A percentile compares a stretch with the other conserved stretches of the same genome.
Evolutionary conservation across 2,329 filamentous ascomycete species (phyloP).

Genomic region (Trichoderma atrobrunneum): DNA sequence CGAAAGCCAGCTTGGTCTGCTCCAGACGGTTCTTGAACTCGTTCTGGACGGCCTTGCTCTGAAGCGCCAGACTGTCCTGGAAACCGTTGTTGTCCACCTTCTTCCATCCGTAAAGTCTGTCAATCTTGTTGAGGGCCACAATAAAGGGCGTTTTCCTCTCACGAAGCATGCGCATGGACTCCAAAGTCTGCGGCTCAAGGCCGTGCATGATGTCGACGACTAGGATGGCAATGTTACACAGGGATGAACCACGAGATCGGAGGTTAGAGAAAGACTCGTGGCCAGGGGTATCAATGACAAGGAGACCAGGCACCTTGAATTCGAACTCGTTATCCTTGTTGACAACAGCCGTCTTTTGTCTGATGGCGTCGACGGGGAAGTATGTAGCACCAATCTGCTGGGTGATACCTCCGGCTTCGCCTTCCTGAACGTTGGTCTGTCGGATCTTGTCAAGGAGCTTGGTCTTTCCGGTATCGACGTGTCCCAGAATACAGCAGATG

Average conservation of each 20-base stretch:
- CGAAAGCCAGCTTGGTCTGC: constrained; percentile 88
- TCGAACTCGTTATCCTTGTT: constrained; percentile 89
- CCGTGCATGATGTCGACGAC: constrained; percentile 99
- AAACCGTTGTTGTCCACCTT: constrained; percentile 98
- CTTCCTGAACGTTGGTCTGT: constrained; percentile 97
- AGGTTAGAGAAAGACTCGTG: constrained; percentile 99
- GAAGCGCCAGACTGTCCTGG: constrained; percentile 82
- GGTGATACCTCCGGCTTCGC: constrained; percentile 98
- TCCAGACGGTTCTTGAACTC: constrained; percentile 90
- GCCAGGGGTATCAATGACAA: constrained; percentile 97
- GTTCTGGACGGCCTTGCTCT: constrained; percentile 89
- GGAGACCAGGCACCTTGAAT: constrained; percentile 94
- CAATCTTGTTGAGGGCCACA: constrained; percentile 98
- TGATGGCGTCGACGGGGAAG: constrained; percentile 91
- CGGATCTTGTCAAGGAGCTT: constrained; percentile 98
- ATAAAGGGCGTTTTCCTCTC: constrained; percentile 97
- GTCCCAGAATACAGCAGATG: constrained; percentile 98
- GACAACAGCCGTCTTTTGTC: constrained; percentile 88
- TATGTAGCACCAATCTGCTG: constrained; percentile 99
- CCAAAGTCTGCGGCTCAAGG: constrained; percentile 91
- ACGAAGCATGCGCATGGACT: constrained; percentile 91
- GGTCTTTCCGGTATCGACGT: constrained; percentile 99
- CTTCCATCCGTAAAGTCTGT: constrained; percentile 99
- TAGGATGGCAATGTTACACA: constrained; percentile 98
- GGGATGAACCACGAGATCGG: constrained; percentile 91